Evolutionary conservation across 345 rosid species (phyloP), one percentile per base, ranked within the genome.

Genomic region (Pelargonium nanum): DNA sequence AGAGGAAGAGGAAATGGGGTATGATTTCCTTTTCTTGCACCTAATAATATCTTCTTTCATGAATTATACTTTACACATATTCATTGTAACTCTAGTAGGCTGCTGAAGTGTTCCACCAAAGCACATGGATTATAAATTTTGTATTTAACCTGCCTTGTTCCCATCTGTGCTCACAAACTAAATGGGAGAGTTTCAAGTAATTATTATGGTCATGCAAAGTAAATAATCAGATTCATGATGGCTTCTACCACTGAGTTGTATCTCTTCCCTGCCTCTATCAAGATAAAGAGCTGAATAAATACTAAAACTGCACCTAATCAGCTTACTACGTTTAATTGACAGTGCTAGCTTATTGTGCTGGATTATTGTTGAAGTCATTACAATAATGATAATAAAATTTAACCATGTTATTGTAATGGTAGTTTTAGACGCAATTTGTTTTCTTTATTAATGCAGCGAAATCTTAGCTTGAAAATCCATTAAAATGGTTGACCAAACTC

Each of bases 1-100:
- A 40, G 48, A 40, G 48, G 48, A 65, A 68, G 73, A 56, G 65
- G 50, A 57, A 60, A 32, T 55, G 58, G 34, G 77, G 77, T 69
- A 67, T 40, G 17, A 1, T 19, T 22, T 68, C 17, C 17, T 60
- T 0, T 34, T n/a, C 23, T 19, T 52, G 21, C 55, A 52, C 22
- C 6, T 52, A 17, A 40, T 52, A 17, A 40, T 40, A 40, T 40
- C 9, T 40, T 40, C 48, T 40, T 40, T 40, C 15, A 6, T 40
- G 48, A 15, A 9, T 40, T 12, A 40, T 40, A 12, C 15, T 30
- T 5, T 40, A 40, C 48, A 40, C 48, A 40, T 40, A 34, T 34
- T 34, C 6, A 3, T 40, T 17, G 9, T 40, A 40, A 40, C 48
- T 40, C 48, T 40, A 5, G 16, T 40, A 2, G 15, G 48, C 48